phyloP scores from a whole-genome alignment of 495 filamentous ascomycete genomes.

The Articulospora tetracladia region DNA sequence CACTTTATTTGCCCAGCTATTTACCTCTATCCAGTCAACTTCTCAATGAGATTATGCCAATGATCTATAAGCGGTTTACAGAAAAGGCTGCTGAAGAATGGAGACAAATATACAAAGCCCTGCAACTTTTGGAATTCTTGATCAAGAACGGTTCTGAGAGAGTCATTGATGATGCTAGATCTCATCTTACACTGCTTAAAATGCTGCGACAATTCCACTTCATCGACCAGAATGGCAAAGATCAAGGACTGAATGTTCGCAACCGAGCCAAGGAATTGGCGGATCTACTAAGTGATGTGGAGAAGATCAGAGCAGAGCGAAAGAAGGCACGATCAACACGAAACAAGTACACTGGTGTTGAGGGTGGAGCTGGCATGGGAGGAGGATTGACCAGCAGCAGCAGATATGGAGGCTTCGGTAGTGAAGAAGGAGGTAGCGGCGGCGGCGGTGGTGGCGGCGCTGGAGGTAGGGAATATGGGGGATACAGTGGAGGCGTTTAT shows the following conservation, averaged over 20 bases:
- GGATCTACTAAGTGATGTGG: constrained; percentile 90
- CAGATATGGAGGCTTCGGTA: constrained; percentile 88
- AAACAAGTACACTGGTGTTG: constrained; percentile 91
- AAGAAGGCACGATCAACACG: constrained; percentile 90
- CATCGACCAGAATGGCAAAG: constrained; percentile 95
- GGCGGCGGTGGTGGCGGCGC: constrained; percentile 60
- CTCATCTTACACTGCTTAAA: constrained; percentile 89
- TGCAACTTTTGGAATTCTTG: constrained; percentile 95
- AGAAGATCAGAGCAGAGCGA: constrained; percentile 83
- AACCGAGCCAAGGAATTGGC: constrained; percentile 94
- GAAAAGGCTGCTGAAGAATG: constrained; percentile 98
- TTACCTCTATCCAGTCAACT: constrained; percentile 61
- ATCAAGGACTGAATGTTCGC: constrained; percentile 96
- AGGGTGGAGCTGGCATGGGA: constrained; percentile 66
- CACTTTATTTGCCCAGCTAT: not conserved
- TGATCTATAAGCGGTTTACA: constrained; percentile 99
- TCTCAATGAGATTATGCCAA: constrained; percentile 99
- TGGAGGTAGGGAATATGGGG: constrained; percentile 72
- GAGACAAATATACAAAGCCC: constrained; percentile 97
- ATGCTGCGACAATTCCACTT: constrained; percentile 99
- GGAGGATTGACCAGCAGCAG: constrained; percentile 47
- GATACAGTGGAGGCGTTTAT: constrained; percentile 83
- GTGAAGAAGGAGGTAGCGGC: constrained; percentile 53
- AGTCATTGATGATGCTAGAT: constrained; percentile 95
- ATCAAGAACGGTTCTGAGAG: constrained; percentile 98